Evolutionary conservation across 2,329 filamentous ascomycete species (phyloP), one percentile per base, ranked within the genome.

Genomic region (Cladorrhinum sp.): DNA sequence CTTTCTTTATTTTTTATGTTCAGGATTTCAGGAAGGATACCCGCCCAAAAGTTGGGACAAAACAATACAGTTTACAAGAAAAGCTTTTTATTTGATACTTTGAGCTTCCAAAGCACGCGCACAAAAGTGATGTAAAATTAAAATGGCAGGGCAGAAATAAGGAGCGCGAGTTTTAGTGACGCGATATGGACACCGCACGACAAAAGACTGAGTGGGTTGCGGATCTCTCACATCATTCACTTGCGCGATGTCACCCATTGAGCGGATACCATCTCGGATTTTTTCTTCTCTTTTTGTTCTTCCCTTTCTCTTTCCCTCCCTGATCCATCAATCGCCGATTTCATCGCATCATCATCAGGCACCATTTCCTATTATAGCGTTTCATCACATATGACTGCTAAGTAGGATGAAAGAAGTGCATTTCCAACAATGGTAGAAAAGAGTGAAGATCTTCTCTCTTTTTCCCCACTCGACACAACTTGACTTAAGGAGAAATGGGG

Each of bases 11-110:
- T 41, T 38, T 12, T 54, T 41, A 18, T 48, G 55, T 58, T 32
- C 16, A 8, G 18, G 16, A 50, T 55, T 49, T 55, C 23, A 8
- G 54, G 57, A 53, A 38, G 13, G 36, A 61, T 49, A 53, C 57
- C 45, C 51, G 18, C 24, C 51, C 51, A 55, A 59, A 49, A 20
- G 36, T 36, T 20, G 50, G 32, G 27, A 27, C n/a, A 24, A 51
- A 51, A 51, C 45, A 51, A 9, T 2, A 18, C 16, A 32, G 9
- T 24, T 50, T 29, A 38, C 27, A n/a, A 22, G 27, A 53, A 32
- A 53, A 22, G 9, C 24, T 2, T 23, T 52, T 25, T 24, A 18
- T 22, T 22, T 53, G 12, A 32, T 53, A 4, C 24, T 53, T 49
- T 36, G 4, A 36, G n/a, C 32, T 3, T 13, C 12, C 27, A 12